These are phyloP conservation scores for Tuber microsphaerosporum DNA, from an alignment of 495 filamentous ascomycete genomes.

Conservation along the genomic window DNA sequence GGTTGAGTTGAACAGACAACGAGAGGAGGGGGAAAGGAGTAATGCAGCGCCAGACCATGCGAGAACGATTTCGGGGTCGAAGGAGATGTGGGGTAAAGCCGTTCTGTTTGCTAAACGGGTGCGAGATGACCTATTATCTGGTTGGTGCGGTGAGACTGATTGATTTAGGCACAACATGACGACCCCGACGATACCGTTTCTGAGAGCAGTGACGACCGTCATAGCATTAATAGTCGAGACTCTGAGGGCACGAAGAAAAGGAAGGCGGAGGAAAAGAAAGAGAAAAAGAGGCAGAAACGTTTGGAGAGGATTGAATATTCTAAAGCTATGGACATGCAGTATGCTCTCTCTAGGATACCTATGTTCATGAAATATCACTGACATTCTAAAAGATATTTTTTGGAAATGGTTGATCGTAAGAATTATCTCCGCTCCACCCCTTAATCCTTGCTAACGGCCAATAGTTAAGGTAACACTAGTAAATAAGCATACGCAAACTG, in stretches of 20 bases:
- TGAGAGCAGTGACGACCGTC: slow-evolving; percentile 38
- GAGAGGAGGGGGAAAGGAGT: slow-evolving; percentile 1
- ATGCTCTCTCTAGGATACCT: not conserved
- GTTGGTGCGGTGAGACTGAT: slow-evolving; percentile 18
- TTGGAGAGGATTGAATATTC: slow-evolving; percentile 51
- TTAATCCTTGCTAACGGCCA: slow-evolving; percentile 12
- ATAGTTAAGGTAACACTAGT: slow-evolving; percentile 33
- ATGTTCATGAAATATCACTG: slow-evolving; percentile 7
- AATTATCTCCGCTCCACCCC: not conserved
- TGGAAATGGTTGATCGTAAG: slow-evolving; percentile 78
- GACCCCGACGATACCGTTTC: slow-evolving; percentile 27
- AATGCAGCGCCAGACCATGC: slow-evolving; percentile 5
- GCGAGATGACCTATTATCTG: slow-evolving; percentile 53
- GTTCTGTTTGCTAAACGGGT: slow-evolving; percentile 64
- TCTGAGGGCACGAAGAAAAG: slow-evolving; percentile 33
- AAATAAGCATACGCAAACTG: not conserved
- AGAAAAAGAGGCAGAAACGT: slow-evolving; percentile 45
- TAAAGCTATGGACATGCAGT: slow-evolving; percentile 72
- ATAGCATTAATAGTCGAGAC: slow-evolving; percentile 41
- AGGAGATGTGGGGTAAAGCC: slow-evolving; percentile 66
- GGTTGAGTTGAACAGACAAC: slow-evolving; percentile 6
- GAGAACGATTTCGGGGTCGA: slow-evolving; percentile 45
- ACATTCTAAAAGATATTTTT: slow-evolving; percentile 56
- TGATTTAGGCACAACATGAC: slow-evolving; percentile 40
- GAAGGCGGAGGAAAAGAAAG: slow-evolving; percentile 43